phyloP scores from a whole-genome alignment of 192 early-diverging fungal species.

The Dispira simplex region DNA sequence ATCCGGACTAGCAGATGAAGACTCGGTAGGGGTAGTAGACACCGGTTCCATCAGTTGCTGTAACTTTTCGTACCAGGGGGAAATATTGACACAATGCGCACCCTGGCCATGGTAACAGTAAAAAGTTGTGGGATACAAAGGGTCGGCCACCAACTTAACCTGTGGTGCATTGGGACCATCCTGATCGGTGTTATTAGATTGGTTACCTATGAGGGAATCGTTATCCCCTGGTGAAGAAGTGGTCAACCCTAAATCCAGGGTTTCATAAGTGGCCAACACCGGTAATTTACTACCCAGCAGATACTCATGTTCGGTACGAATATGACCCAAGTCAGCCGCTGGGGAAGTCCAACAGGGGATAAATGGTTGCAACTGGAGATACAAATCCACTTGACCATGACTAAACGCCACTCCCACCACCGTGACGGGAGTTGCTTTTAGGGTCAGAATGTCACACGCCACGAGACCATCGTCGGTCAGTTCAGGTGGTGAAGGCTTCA shows the following conservation, averaged over 20 bases:
- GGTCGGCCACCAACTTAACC: conserved; percentile 39
- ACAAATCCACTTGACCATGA: conserved; percentile 44
- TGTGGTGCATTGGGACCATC: conserved; percentile 3
- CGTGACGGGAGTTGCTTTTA: conserved; percentile 26
- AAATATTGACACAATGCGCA: conserved; percentile 43
- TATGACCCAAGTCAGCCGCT: background rate
- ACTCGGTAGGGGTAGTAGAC: conserved; percentile 8
- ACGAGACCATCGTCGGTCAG: conserved; percentile 10
- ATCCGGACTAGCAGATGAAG: conserved; percentile 9
- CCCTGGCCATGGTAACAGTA: conserved; percentile 56
- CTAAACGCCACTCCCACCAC: conserved; percentile 40
- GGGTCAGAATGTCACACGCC: conserved; percentile 27
- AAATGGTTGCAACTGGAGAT: conserved; percentile 38
- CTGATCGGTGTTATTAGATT: background rate
- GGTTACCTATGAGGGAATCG: background rate
- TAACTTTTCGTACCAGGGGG: conserved; percentile 33
- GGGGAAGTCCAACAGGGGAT: conserved; percentile 20
- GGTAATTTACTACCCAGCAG: conserved; percentile 23
- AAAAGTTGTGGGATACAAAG: conserved; percentile 39
- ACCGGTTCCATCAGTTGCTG: conserved; percentile 15
- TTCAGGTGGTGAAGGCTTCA: conserved; percentile 26
- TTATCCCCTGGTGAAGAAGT: conserved; percentile 11
- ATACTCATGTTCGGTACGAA: background rate
- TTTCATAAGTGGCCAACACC: conserved; percentile 35
- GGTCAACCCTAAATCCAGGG: conserved; percentile 26